Evolutionary conservation across 169 alveolate species (phyloP), one percentile per base, ranked within the genome.

Genomic region (Besnoitia besnoiti): DNA sequence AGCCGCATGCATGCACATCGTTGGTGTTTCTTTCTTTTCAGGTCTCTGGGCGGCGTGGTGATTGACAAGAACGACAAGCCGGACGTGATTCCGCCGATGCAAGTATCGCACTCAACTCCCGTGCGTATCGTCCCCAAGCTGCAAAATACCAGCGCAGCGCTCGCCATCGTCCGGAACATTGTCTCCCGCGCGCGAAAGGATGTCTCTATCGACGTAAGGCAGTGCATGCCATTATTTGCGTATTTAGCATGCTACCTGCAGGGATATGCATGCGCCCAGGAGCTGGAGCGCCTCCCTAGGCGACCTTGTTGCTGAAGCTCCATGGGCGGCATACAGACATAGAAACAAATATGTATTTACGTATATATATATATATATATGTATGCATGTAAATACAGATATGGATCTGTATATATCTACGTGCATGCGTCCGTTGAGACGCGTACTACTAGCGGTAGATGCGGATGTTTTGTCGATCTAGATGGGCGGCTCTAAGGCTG

Each of bases 101-200:
- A 77, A 30, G 35, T 77, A 2, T 77, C 87, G 2, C 55, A 40
- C 14, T 77, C 87, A 27, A 42, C 87, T 19, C 87, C 87, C 10
- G 87, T 77, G 19, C 87, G 61, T 42, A 73, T 73, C 46, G 47
- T 73, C 46, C 82, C 82, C n/a, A 73, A 73, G 82, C 82, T 73
- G 39, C 82, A 73, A 19, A 73, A 73, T n/a, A 73, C 82, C 19
- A 35, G 47, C 47, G 82, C 82, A 10, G 82, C 82, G 3, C 82
- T 73, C 39, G 39, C 82, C 82, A 73, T 73, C 24, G 82, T 73
- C 46, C 5, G 46, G n/a, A 73, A 73, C 46, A n/a, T 73, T 27
- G 21, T 73, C 82, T 73, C 82, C 3, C 44, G 82, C 39, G n/a
- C 44, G 8, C 39, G 82, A 8, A 7, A 30, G n/a, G n/a, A 73